phyloP scores from a whole-genome alignment of 805 yeast genomes.

The Pichia manshurica region DNA sequence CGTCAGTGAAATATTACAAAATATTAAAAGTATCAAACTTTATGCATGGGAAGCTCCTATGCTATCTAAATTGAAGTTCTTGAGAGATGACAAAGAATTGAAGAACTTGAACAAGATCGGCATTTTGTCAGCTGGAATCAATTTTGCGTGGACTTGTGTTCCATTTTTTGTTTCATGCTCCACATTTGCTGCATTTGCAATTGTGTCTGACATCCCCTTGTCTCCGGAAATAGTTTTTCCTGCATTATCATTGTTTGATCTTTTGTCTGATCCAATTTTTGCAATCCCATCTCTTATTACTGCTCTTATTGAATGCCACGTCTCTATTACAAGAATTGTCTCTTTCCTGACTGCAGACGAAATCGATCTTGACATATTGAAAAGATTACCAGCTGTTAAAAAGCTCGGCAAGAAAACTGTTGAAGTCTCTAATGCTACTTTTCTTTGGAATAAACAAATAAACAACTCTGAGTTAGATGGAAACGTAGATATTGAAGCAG shows the following conservation, averaged over 20 bases:
- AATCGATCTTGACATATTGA: constrained; percentile 33
- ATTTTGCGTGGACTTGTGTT: constrained; percentile 57
- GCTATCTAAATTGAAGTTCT: constrained; percentile 43
- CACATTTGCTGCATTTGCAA: constrained; percentile 51
- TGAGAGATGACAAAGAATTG: constrained; percentile 56
- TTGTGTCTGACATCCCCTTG: constrained; percentile 41
- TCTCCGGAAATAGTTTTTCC: constrained; percentile 69
- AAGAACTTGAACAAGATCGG: constrained; percentile 46
- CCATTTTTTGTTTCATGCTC: constrained; percentile 62
- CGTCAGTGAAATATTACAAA: constrained; percentile 53
- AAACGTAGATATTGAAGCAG: constrained; percentile 35
- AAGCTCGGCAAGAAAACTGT: constrained; percentile 34
- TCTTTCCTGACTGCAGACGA: constrained; percentile 42
- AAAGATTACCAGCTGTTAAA: constrained; percentile 18
- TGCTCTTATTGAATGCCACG: constrained; percentile 51
- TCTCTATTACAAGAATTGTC: constrained; percentile 50
- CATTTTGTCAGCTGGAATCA: constrained; percentile 38
- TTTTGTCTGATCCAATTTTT: constrained; percentile 53
- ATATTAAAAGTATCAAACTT: constrained; percentile 59
- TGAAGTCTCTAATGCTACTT: constrained; percentile 43
- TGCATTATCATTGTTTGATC: constrained; percentile 53
- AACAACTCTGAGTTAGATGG: constrained; percentile 6
- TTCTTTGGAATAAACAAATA: constrained; percentile 39
- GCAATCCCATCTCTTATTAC: constrained; percentile 55
- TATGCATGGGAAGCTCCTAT: constrained; percentile 70